Evolutionary conservation across 2,329 filamentous ascomycete genomes (phyloP).

Genomic region (Fusarium fujikuroi): DNA sequence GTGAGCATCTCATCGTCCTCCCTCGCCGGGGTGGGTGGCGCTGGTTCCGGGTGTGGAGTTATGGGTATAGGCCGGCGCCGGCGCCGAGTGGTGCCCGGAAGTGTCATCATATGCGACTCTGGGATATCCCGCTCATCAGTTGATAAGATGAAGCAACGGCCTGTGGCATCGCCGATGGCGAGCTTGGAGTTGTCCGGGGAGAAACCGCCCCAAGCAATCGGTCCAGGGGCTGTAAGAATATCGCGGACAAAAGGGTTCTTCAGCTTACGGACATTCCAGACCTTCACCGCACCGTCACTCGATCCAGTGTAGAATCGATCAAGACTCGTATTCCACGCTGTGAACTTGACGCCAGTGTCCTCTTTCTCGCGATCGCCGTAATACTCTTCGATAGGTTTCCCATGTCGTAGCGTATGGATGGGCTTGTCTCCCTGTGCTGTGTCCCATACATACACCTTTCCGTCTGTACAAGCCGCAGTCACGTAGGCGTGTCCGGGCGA

Average conservation of each 20-base stretch:
- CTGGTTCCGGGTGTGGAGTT: conserved; percentile 62
- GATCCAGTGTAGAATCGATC: conserved; percentile 72
- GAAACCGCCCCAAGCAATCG: conserved; percentile 68
- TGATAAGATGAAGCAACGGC: conserved; percentile 66
- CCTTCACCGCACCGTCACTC: conserved; percentile 70
- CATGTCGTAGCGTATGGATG: conserved; percentile 66
- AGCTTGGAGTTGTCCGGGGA: conserved; percentile 66
- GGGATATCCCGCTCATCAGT: conserved; percentile 57
- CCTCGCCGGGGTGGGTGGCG: conserved; percentile 49
- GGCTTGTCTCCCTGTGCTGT: conserved; percentile 65
- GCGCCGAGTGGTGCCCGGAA: conserved; percentile 50
- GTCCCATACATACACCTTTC: conserved; percentile 72
- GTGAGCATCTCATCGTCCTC: conserved; percentile 28
- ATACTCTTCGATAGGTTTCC: conserved; percentile 54
- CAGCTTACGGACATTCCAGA: conserved; percentile 67
- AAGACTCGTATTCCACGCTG: conserved; percentile 66
- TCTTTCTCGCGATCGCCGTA: conserved; percentile 61
- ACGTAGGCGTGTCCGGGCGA: conserved; percentile 62
- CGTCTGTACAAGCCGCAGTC: conserved; percentile 70
- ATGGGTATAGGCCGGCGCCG: conserved; percentile 60
- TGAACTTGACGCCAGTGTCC: conserved; percentile 72
- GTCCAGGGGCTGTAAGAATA: conserved; percentile 64
- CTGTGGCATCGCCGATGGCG: conserved; percentile 69
- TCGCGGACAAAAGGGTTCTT: conserved; percentile 60
- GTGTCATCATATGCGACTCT: conserved; percentile 48